Conservation (phyloP, 2,329 filamentous ascomycete species). For the Paracamarosporium sp. region DNA sequence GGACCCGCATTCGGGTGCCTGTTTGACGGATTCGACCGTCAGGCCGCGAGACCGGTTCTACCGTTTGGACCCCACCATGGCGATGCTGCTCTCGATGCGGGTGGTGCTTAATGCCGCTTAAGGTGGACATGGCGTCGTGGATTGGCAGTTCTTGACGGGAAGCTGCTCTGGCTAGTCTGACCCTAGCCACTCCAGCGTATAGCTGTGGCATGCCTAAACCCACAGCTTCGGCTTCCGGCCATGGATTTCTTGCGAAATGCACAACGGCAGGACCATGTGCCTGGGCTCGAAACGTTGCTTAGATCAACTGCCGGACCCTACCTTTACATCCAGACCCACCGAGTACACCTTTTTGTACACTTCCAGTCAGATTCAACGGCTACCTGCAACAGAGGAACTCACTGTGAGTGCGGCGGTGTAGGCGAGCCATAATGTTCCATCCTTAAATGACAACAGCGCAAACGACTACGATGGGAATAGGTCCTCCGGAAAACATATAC, state of each 20-base stretch:
- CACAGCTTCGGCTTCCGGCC: constrained; percentile 5
- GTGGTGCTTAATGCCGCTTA: not conserved
- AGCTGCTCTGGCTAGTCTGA: not conserved
- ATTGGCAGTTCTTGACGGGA: constrained; percentile 14
- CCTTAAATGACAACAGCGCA: not conserved
- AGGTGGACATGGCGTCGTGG: constrained; percentile 9
- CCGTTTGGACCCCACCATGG: constrained; percentile 1
- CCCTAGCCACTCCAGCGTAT: not conserved
- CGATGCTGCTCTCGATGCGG: not conserved
- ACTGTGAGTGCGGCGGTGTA: constrained; percentile 5
- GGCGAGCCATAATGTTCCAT: not conserved
- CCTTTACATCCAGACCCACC: constrained; percentile 8
- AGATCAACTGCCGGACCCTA: constrained; percentile 12
- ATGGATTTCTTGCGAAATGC: not conserved
- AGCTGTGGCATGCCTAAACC: constrained; percentile 11
- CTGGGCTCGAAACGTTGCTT: constrained; percentile 7
- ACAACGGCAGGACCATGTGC: constrained; percentile 2
- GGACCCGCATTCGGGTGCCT: not conserved
- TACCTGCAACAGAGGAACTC: not conserved
- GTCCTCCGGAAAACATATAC: not conserved
- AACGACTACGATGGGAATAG: not conserved
- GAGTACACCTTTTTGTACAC: constrained; percentile 15
- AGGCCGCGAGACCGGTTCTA: not conserved
- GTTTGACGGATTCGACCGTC: not conserved
- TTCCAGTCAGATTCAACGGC: constrained; percentile 4